phyloP scores from a whole-genome alignment of 2,329 filamentous ascomycete species.

The Pestalotiopsis sp. region DNA sequence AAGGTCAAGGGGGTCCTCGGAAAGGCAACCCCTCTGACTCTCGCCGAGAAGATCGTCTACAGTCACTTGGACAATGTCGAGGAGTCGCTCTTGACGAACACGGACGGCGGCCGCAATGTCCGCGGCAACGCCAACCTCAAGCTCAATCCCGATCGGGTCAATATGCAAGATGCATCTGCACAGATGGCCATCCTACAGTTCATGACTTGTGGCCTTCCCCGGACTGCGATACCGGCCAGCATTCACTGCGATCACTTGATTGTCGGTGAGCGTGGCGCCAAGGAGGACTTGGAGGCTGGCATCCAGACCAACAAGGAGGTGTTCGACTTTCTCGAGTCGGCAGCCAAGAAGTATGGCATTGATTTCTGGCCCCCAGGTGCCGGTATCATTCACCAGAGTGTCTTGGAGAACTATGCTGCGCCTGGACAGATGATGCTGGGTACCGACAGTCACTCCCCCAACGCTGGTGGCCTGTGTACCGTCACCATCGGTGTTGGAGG shows the following conservation, averaged over 20 bases:
- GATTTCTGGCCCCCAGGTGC: slow-evolving; percentile 95
- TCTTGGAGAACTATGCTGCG: slow-evolving; percentile 96
- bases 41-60: slow-evolving; percentile 98
- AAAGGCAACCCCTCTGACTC: slow-evolving; percentile 58
- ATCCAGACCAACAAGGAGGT: slow-evolving; percentile 95
- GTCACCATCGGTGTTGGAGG: slow-evolving; percentile 97
- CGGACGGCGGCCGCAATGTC: slow-evolving; percentile 80
- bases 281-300: slow-evolving; percentile 79
- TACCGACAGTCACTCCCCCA: slow-evolving; percentile 96
- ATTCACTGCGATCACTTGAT: slow-evolving; percentile 99
- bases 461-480: slow-evolving; percentile 90
- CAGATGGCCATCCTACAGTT: slow-evolving; percentile 99
- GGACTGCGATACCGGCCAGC: slow-evolving; percentile 90
- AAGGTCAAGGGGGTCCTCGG: slow-evolving; percentile 15
- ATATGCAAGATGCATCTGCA: slow-evolving; percentile 98
- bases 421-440: slow-evolving; percentile 98
- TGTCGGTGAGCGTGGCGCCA: slow-evolving; percentile 87
- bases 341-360: slow-evolving; percentile 86
- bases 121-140: slow-evolving; percentile 90
- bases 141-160: slow-evolving; percentile 94
- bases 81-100: slow-evolving; percentile 80
- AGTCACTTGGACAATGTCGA: slow-evolving; percentile 89
- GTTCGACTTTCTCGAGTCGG: slow-evolving; percentile 94
- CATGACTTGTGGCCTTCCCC: slow-evolving; percentile 91
- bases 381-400: slow-evolving; percentile 96